phyloP scores from a whole-genome alignment of 2,329 filamentous ascomycete genomes.

The Chaetomiaceae sp. region DNA sequence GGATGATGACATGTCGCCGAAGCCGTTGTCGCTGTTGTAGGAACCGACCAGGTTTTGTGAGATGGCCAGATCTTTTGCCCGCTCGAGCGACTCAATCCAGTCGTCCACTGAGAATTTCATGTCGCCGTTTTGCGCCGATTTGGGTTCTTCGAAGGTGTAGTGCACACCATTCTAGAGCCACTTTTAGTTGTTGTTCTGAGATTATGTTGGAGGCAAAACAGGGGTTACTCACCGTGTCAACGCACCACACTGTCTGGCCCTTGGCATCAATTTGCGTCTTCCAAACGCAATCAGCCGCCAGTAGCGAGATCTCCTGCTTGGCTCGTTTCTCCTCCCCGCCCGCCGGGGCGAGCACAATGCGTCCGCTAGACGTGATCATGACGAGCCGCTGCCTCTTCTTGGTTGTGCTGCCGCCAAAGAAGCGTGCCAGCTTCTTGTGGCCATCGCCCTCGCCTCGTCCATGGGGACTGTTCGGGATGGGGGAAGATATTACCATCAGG shows the following conservation, averaged over 20 bases:
- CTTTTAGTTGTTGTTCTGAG: slow-evolving; percentile 4
- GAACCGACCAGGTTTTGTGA: slow-evolving; percentile 65
- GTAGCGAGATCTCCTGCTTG: slow-evolving; percentile 85
- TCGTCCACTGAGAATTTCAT: slow-evolving; percentile 72
- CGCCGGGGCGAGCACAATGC: slow-evolving; percentile 83
- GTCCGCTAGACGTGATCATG: slow-evolving; percentile 87
- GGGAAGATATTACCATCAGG: slow-evolving; percentile 74
- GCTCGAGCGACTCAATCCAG: slow-evolving; percentile 86
- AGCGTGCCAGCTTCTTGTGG: slow-evolving; percentile 86
- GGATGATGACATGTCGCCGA: slow-evolving; percentile 64
- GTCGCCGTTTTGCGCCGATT: slow-evolving; percentile 59
- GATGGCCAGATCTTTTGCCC: slow-evolving; percentile 77
- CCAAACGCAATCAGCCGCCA: slow-evolving; percentile 72
- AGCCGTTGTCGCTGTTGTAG: slow-evolving; percentile 63
- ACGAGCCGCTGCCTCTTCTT: slow-evolving; percentile 93
- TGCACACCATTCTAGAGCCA: slow-evolving; percentile 71
- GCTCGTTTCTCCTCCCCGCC: slow-evolving; percentile 94
- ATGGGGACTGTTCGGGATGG: slow-evolving; percentile 69
- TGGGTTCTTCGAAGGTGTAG: slow-evolving; percentile 91
- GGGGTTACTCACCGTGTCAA: slow-evolving; percentile 75
- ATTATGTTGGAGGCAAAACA: slow-evolving; percentile 2
- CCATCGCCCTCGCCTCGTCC: slow-evolving; percentile 63
- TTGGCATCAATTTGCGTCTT: slow-evolving; percentile 79
- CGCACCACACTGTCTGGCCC: slow-evolving; percentile 80
- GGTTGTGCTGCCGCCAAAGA: slow-evolving; percentile 84